Evolutionary conservation across 83 land plant species (phyloP).

Genomic region (Larix sibirica): DNA sequence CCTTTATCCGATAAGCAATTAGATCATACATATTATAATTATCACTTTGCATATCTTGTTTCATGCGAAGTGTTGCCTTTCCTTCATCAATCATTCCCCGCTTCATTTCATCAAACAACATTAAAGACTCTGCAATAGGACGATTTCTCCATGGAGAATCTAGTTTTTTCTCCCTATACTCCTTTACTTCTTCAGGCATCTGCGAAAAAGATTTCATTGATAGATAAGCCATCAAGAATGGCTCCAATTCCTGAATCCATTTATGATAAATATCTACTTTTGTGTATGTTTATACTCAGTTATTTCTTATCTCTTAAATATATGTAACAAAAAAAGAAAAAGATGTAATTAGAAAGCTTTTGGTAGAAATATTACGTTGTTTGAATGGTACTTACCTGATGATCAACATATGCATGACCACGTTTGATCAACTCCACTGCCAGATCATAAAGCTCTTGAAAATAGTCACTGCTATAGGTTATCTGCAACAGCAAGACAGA

Average conservation of each 20-base stretch:
- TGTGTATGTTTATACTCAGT: background rate
- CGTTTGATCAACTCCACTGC: slow-evolving; percentile 89
- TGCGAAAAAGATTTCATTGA: slow-evolving; percentile 21
- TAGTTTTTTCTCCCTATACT: slow-evolving; percentile 82
- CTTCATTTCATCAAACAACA: slow-evolving; percentile 91
- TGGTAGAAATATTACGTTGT: background rate
- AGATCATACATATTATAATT: slow-evolving; percentile 97
- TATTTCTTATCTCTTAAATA: no score
- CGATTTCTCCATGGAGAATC: slow-evolving; percentile 99
- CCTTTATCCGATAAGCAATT: slow-evolving; percentile 99
- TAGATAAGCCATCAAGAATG: background rate
- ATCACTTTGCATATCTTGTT: slow-evolving; percentile 99
- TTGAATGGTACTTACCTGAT: slow-evolving; percentile 63
- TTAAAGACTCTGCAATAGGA: slow-evolving; percentile 90
- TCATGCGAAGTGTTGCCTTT: slow-evolving; percentile 94
- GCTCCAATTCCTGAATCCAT: background rate
- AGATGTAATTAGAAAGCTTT: background rate
- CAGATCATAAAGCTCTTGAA: slow-evolving; percentile 90
- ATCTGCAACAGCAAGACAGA: slow-evolving; percentile 48
- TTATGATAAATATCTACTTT: background rate
- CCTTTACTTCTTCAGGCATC: slow-evolving; percentile 95
- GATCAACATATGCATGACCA: slow-evolving; percentile 95
- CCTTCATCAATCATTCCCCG: slow-evolving; percentile 93
- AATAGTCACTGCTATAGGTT: slow-evolving; percentile 95
- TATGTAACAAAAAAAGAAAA: background rate